Conservation (phyloP, 148 eudicot species). For the Cornus florida region DNA sequence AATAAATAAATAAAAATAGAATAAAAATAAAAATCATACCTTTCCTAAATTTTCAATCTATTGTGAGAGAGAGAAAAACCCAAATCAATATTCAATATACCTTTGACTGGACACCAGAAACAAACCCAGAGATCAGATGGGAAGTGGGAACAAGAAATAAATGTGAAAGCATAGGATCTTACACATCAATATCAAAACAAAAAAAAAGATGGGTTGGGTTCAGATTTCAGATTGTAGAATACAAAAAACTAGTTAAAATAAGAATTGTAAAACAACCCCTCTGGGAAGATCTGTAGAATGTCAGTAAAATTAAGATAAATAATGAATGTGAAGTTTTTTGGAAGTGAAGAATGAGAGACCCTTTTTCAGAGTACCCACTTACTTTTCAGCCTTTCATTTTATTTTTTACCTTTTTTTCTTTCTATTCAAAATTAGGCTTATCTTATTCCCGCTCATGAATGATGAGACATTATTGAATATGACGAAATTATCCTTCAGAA, state of each 20-base stretch:
- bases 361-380: constrained; percentile 6
- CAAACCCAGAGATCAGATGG: constrained; percentile 10
- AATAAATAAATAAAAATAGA: too few species aligned
- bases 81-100: constrained; percentile 19
- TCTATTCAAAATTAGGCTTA: constrained; percentile 8
- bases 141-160: constrained; percentile 3
- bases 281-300: constrained; percentile 26
- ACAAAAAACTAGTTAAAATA: neutral
- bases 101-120: constrained; percentile 22
- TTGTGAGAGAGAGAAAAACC: constrained; percentile 2
- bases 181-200: too few species aligned
- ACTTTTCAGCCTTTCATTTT: constrained; percentile 30
- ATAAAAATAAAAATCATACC: neutral
- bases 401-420: neutral
- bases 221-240: constrained; percentile 11
- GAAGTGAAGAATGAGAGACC: neutral
- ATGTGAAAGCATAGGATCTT: neutral
- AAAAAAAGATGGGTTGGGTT: constrained; percentile 10
- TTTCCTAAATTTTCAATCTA: neutral
- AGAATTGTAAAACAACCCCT: neutral
- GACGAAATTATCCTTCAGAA: too few species aligned
- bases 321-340: neutral
- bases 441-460: constrained; percentile 30
- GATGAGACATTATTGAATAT: neutral
- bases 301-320: constrained; percentile 18